Conservation (phyloP, 148 eudicot genomes). For the Pouteria glomerata region DNA sequence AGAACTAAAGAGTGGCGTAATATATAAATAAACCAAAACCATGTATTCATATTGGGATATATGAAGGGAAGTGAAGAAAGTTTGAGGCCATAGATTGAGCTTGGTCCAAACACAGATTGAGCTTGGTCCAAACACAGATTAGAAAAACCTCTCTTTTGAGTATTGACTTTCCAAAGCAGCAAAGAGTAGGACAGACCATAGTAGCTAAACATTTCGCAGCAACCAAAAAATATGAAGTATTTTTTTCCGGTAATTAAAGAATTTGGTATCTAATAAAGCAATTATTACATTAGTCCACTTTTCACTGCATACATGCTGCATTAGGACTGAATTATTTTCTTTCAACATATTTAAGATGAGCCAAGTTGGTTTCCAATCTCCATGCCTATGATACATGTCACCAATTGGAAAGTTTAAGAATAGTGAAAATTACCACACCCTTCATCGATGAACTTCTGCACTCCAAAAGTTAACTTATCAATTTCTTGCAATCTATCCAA, state of each 20-base stretch:
- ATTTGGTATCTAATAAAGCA: background rate
- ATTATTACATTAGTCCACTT: background rate
- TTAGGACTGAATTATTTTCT: background rate
- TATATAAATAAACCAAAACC: background rate
- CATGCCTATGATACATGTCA: background rate
- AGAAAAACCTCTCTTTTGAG: background rate
- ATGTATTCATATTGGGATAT: background rate
- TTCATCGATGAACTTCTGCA: constrained; percentile 26
- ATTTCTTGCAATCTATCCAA: constrained; percentile 13
- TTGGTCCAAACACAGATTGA: too few species aligned
- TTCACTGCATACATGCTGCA: background rate
- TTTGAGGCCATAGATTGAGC: background rate
- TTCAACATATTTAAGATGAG: background rate
- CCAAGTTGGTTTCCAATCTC: background rate
- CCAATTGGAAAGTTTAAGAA: constrained; percentile 1
- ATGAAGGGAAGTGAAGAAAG: background rate
- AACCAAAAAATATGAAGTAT: background rate
- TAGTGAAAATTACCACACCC: constrained; percentile 30
- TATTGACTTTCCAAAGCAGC: background rate
- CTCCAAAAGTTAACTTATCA: constrained; percentile 22
- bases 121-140: background rate
- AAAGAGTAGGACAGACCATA: background rate
- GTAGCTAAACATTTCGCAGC: background rate
- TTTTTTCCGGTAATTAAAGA: too few species aligned
- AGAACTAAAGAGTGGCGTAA: background rate